Evolutionary conservation across 2,329 filamentous ascomycete species (phyloP).

Genomic region (Alternaria triticina): DNA sequence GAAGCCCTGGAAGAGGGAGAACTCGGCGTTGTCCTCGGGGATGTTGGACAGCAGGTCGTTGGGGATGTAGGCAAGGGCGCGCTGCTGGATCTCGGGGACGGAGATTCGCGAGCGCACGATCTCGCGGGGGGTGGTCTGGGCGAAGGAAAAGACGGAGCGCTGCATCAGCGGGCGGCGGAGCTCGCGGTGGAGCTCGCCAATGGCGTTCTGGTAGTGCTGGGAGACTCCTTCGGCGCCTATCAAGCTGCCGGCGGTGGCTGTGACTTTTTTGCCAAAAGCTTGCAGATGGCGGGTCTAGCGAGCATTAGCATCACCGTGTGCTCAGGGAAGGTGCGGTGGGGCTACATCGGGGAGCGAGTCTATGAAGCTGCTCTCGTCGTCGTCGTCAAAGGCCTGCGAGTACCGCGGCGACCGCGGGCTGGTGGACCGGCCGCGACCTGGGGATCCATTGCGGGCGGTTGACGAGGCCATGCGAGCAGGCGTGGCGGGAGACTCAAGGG

Average conservation of each 20-base stretch:
- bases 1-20: constrained; percentile 96
- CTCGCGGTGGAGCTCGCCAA: constrained; percentile 89
- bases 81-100: constrained; percentile 89
- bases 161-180: constrained; percentile 83
- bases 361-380: constrained; percentile 40
- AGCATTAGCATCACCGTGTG: constrained; percentile 24
- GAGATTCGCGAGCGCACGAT: constrained; percentile 91
- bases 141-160: constrained; percentile 88
- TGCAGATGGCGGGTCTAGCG: constrained; percentile 82
- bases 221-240: constrained; percentile 67
- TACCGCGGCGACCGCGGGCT: constrained; percentile 18
- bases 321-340: not conserved
- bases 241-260: constrained; percentile 88
- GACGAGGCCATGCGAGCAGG: constrained; percentile 38
- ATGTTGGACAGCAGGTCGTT: constrained; percentile 91
- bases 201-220: constrained; percentile 81
- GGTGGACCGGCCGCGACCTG: constrained; percentile 34
- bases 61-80: constrained; percentile 84
- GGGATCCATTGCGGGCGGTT: constrained; percentile 37
- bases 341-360: constrained; percentile 43
- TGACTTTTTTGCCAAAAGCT: constrained; percentile 92
- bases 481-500: constrained; percentile 4
- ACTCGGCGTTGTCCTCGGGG: constrained; percentile 82
- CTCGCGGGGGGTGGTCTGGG: constrained; percentile 90
- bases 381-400: constrained; percentile 32